Evolutionary conservation across 2,329 filamentous ascomycete species (phyloP).

Genomic region (Hirsutella minnesotensis): DNA sequence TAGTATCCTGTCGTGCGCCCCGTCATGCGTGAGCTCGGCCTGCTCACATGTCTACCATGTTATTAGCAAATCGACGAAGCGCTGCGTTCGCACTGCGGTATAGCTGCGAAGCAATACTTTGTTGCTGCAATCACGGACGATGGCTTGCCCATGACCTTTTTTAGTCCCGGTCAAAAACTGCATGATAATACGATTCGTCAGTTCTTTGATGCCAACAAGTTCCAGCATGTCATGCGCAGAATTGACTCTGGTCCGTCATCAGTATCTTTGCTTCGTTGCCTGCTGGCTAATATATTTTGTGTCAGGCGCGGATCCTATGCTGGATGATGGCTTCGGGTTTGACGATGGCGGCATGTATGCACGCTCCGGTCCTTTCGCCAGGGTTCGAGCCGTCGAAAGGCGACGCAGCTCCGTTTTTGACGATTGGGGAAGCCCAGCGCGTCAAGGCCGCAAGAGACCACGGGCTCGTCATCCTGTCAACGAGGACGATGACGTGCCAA

Average conservation of each 20-base stretch:
- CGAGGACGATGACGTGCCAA: slow-evolving; percentile 28
- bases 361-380: slow-evolving; percentile 12
- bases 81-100: slow-evolving; percentile 38
- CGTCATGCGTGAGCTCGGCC: too few relatives aligned
- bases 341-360: slow-evolving; percentile 14
- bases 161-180: slow-evolving; percentile 27
- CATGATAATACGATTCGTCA: slow-evolving; percentile 25
- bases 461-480: slow-evolving; percentile 24
- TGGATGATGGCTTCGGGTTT: slow-evolving; percentile 19
- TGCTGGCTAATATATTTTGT: neutral
- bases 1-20: slow-evolving; percentile 8
- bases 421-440: slow-evolving; percentile 18
- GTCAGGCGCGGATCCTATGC: slow-evolving; percentile 20
- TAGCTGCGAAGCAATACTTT: slow-evolving; percentile 39
- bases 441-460: slow-evolving; percentile 17
- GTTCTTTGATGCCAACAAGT: slow-evolving; percentile 35
- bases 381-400: slow-evolving; percentile 16
- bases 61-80: slow-evolving; percentile 38
- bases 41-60: too few relatives aligned
- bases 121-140: slow-evolving; percentile 38
- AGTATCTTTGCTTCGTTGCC: neutral
- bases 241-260: slow-evolving; percentile 24
- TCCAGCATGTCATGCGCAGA: slow-evolving; percentile 25
- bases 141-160: slow-evolving; percentile 31
- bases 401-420: slow-evolving; percentile 19